Conservation (phyloP, 345 rosid species). For the Eucalyptus curtisii region DNA sequence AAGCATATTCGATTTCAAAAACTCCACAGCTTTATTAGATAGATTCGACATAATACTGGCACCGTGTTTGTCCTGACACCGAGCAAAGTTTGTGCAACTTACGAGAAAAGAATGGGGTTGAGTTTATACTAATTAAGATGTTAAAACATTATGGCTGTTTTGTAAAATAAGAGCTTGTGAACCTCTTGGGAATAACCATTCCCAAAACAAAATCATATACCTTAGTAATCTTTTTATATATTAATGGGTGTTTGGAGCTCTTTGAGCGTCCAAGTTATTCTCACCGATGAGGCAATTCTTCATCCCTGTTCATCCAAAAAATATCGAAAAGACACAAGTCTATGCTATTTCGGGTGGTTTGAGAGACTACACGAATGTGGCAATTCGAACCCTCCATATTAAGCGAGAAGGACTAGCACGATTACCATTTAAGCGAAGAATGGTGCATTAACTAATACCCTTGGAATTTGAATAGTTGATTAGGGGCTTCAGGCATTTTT, state of each 20-base stretch:
- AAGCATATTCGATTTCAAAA: neutral
- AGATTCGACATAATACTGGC: neutral
- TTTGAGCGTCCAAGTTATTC: neutral
- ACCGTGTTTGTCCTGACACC: neutral
- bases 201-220: neutral
- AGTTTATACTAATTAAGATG: neutral
- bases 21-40: neutral
- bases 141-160: neutral
- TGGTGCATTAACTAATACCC: neutral
- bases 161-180: neutral
- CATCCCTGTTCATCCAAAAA: neutral
- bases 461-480: neutral
- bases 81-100: neutral
- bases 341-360: neutral
- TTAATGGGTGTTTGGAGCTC: neutral
- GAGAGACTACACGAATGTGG: neutral
- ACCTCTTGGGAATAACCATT: neutral
- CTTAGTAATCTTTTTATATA: neutral
- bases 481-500: fast-evolving
- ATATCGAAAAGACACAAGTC: neutral
- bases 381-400: fast-evolving
- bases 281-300: neutral
- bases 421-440: neutral
- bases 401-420: neutral
- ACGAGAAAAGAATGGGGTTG: neutral